A percentile compares a stretch with the other conserved stretches of the same genome.
Evolutionary conservation across 768 basidiomycete species (phyloP).

Genomic region (Coprinellus aureogranulatus): DNA sequence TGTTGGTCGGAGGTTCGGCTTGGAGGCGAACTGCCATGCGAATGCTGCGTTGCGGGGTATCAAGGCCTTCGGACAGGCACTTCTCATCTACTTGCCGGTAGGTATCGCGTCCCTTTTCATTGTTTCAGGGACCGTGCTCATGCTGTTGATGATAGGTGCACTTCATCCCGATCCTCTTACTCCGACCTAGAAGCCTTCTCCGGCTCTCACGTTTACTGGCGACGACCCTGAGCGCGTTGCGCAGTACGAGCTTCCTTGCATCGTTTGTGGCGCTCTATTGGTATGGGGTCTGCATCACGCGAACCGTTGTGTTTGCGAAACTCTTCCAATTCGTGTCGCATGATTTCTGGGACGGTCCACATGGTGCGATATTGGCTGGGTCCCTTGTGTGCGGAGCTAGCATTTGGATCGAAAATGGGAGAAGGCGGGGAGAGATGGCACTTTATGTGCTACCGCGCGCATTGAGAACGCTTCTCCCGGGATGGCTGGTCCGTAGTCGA

Average conservation of each 20-base stretch:
- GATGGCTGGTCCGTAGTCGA: constrained; percentile 47
- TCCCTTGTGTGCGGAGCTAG: constrained; percentile 71
- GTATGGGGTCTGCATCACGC: constrained; percentile 65
- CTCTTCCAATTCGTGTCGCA: constrained; percentile 68
- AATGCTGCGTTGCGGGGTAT: constrained; percentile 55
- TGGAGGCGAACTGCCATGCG: constrained; percentile 55
- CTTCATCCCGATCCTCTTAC: constrained; percentile 63
- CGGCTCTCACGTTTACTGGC: constrained; percentile 37
- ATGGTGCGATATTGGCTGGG: constrained; percentile 63
- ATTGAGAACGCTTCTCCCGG: constrained; percentile 59
- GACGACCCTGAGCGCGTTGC: constrained; percentile 50
- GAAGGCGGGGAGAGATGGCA: constrained; percentile 74
- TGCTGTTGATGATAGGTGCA: constrained; percentile 50
- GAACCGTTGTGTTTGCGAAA: constrained; percentile 63
- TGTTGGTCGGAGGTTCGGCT: constrained; percentile 44
- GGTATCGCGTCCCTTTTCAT: constrained; percentile 22
- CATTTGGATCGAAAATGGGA: constrained; percentile 75
- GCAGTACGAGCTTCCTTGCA: constrained; percentile 71
- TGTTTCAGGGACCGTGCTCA: background rate
- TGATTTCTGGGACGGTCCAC: constrained; percentile 77
- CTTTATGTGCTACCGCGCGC: constrained; percentile 76
- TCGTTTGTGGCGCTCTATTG: constrained; percentile 71
- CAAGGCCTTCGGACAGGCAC: constrained; percentile 59
- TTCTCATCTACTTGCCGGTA: constrained; percentile 72
- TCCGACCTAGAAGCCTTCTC: constrained; percentile 53